These are phyloP conservation scores for Penicillium sp. DNA, from an alignment of 2,329 filamentous ascomycete genomes.

Conservation along the genomic window DNA sequence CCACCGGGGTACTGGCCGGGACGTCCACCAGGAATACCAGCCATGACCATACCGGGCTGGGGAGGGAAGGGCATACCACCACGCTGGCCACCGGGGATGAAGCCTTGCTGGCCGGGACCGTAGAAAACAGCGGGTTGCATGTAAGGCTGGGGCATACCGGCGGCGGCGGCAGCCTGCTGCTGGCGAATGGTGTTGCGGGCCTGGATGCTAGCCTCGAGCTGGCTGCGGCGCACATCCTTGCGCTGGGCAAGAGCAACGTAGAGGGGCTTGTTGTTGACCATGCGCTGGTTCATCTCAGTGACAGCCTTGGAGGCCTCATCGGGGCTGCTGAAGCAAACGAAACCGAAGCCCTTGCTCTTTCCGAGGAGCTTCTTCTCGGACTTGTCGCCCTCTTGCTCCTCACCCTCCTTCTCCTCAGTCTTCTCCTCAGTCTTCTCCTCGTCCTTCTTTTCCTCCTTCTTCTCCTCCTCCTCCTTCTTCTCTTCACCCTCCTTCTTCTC, in stretches of 20 bases:
- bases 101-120: conserved; percentile 68
- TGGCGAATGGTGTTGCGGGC: conserved; percentile 98
- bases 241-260: conserved; percentile 98
- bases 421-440: conserved; percentile 54
- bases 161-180: conserved; percentile 92
- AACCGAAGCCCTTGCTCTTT: conserved; percentile 99
- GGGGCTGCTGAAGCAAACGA: conserved; percentile 99
- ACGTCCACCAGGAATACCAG: conserved; percentile 77
- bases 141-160: conserved; percentile 79
- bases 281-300: conserved; percentile 99
- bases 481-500: conserved; percentile 50
- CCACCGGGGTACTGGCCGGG: conserved; percentile 82
- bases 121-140: conserved; percentile 95
- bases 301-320: conserved; percentile 99
- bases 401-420: conserved; percentile 46
- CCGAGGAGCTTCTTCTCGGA: conserved; percentile 71
- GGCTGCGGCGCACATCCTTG: conserved; percentile 99
- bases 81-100: conserved; percentile 61
- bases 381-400: conserved; percentile 62
- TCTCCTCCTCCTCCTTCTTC: conserved; percentile 54
- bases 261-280: conserved; percentile 94
- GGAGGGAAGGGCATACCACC: conserved; percentile 66
- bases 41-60: conserved; percentile 59
- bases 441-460: conserved; percentile 50
- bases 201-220: conserved; percentile 98